Conservation (phyloP, 202 grass and related monocot genomes). For the Schoenoplectus triqueter region DNA sequence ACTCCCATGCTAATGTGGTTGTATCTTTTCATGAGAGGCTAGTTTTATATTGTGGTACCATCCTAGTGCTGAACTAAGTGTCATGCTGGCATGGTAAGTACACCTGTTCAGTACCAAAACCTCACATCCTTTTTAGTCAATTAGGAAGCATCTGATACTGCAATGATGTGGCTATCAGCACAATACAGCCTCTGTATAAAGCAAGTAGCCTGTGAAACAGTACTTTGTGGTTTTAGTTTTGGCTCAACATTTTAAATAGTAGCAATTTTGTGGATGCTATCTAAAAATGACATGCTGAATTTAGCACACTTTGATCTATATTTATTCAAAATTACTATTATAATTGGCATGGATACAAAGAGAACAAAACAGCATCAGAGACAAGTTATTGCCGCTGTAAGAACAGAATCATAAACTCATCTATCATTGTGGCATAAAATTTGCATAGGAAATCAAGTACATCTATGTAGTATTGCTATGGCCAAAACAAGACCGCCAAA, state of each 20-base stretch:
- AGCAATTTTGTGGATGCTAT: neutral
- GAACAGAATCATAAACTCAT: conserved; percentile 4
- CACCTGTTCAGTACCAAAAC: neutral
- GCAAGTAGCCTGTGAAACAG: neutral
- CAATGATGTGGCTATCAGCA: neutral
- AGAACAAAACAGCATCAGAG: neutral
- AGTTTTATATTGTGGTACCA: neutral
- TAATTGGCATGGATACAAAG: neutral
- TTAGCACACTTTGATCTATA: neutral
- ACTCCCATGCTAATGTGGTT: neutral
- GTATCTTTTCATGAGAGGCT: neutral
- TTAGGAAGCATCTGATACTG: neutral
- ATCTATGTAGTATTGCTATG: conserved; percentile 1
- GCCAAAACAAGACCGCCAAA: neutral
- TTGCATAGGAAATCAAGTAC: neutral
- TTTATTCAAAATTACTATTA: neutral
- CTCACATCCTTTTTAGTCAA: neutral
- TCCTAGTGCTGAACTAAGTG: neutral
- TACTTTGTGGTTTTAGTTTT: neutral
- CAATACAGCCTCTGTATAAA: neutral
- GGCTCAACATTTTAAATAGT: neutral
- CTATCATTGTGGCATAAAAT: neutral
- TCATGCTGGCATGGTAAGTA: neutral
- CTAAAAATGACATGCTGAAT: neutral
- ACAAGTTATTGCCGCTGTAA: neutral